These are phyloP conservation scores for Cruciata laevipes DNA, from an alignment of 257 asterid species.

Conservation along the genomic window DNA sequence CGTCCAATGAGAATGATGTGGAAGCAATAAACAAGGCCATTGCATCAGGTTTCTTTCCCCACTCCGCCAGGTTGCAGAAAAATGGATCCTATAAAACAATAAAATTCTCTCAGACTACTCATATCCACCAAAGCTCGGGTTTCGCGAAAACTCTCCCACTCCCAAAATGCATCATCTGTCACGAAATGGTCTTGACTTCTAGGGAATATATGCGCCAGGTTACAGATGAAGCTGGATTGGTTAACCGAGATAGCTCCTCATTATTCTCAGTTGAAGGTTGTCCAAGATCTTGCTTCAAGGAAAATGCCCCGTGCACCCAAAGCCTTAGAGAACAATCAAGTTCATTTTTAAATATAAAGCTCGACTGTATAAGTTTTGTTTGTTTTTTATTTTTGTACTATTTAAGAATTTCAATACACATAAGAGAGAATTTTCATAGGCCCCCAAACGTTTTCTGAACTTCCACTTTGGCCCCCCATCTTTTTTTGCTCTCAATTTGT, in stretches of 20 bases:
- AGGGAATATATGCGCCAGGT: constrained; percentile 84
- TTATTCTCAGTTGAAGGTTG: constrained; percentile 57
- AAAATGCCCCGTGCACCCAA: not conserved
- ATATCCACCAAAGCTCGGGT: constrained; percentile 88
- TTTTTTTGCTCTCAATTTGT: no score
- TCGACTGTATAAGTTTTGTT: no score
- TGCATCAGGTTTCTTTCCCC: constrained; percentile 66
- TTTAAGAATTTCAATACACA: no score
- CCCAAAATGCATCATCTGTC: constrained; percentile 71
- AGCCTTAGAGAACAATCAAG: no score
- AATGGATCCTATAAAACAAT: constrained; percentile 73
- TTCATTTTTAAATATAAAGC: no score
- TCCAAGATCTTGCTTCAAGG: constrained; percentile 38
- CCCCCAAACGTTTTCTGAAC: no score
- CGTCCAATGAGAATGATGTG: constrained; percentile 48
- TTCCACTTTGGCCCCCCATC: no score
- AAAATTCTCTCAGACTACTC: constrained; percentile 76
- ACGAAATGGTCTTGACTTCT: constrained; percentile 63
- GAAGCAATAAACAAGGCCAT: constrained; percentile 66
- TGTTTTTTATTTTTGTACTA: no score
- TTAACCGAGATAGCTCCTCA: constrained; percentile 74
- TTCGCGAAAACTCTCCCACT: constrained; percentile 42
- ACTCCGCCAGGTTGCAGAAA: constrained; percentile 62
- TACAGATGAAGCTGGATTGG: constrained; percentile 74
- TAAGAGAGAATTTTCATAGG: no score